phyloP scores from a whole-genome alignment of 441 rosid species.

The Mallotus japonicus region DNA sequence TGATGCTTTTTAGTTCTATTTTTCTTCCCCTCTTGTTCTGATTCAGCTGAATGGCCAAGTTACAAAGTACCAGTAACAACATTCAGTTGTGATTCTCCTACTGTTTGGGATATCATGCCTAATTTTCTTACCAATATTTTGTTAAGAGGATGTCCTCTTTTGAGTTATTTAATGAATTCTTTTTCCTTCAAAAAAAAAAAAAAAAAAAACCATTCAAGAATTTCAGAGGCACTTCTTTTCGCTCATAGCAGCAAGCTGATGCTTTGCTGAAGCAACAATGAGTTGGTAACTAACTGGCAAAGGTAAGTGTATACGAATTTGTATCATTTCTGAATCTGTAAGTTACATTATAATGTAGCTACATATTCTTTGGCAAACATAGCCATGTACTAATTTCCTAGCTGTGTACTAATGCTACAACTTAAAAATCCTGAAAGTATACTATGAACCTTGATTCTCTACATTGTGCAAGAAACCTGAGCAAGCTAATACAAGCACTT shows the following conservation, averaged over 20 bases:
- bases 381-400: conserved; percentile 6
- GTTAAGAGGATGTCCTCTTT: too few relatives aligned
- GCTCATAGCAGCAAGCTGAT: background rate
- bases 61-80: background rate
- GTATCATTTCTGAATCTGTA: conserved; percentile 7
- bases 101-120: too few relatives aligned
- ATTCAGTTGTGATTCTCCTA: too few relatives aligned
- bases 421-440: conserved; percentile 19
- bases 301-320: background rate
- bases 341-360: background rate
- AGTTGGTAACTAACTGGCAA: too few relatives aligned
- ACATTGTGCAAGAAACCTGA: background rate
- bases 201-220: too few relatives aligned
- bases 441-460: conserved; percentile 16
- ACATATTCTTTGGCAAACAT: conserved; percentile 10
- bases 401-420: conserved; percentile 22
- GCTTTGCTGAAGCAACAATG: background rate
- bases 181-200: too few relatives aligned
- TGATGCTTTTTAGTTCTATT: too few relatives aligned
- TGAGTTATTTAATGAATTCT: too few relatives aligned
- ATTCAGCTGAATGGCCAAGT: background rate
- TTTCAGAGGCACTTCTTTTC: too few relatives aligned
- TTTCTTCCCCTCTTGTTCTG: too few relatives aligned
- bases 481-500: background rate
- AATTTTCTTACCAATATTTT: too few relatives aligned